phyloP scores from a whole-genome alignment of 441 rosid genomes.

The Populus hybrid region DNA sequence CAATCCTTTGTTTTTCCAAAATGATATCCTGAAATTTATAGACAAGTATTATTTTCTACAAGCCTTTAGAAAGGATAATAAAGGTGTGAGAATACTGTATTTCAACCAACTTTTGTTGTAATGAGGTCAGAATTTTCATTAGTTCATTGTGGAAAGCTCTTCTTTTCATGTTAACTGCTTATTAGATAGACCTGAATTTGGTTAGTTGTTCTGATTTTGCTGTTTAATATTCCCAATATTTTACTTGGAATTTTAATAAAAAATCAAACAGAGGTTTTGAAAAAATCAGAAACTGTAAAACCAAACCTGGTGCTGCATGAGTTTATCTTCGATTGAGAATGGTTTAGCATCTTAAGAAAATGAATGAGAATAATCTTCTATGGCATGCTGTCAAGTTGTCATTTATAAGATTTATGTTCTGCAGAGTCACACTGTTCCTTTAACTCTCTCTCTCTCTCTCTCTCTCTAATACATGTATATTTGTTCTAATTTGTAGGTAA shows the following conservation, averaged over 20 bases:
- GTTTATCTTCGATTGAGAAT: neutral
- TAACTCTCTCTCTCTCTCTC: neutral
- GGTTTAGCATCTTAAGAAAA: neutral
- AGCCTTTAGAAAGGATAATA: neutral
- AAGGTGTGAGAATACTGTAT: neutral
- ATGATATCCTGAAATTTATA: neutral
- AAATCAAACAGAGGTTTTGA: no score
- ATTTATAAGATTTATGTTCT: neutral
- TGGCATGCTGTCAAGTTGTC: neutral
- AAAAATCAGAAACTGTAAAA: neutral
- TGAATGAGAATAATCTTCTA: neutral
- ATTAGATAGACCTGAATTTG: neutral
- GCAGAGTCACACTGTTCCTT: neutral
- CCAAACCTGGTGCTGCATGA: neutral
- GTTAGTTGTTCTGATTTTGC: neutral
- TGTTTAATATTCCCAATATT: neutral
- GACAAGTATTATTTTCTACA: neutral
- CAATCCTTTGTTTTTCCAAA: neutral
- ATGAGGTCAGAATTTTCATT: neutral
- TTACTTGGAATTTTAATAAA: neutral
- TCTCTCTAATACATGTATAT: neutral
- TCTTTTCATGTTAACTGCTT: neutral
- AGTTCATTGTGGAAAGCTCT: neutral
- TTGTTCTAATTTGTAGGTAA: slow-evolving; percentile 42
- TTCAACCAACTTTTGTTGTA: neutral